Base-by-base conservation (phyloP, 345 rosid genomes). In the Viola odorata region DNA sequence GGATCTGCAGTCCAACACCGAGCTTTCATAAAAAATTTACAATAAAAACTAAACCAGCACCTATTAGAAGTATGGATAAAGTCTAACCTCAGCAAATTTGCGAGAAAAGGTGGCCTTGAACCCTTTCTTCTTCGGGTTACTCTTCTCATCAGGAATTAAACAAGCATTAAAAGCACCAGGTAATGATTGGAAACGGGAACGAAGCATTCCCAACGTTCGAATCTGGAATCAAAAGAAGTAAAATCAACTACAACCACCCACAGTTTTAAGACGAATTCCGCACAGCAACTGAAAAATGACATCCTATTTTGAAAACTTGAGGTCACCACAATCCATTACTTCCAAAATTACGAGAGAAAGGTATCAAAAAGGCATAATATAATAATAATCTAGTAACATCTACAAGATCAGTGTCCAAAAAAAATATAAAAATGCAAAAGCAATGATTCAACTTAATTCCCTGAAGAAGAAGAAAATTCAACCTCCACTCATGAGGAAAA, bases 171-270 rank as follows among this genome's bases (percentile, higher is more conserved):
- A 95, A 61, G 91, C 99, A 63, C 73, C 91, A 61, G 99, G 99
- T 75, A 95, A 64, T 44, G 97, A 80, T 52, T 84, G 73, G 54
- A 95, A 95, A 66, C 97, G 96, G 62, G 99, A 95, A 68, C 99
- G 77, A 67, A 95, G 92, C 99, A 95, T 91, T 74, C 96, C 97
- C 67, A 95, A 73, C 7, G 99, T 91, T 65, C 95, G 99, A 76
- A 95, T 95, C 99, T 95, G 81, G 47, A 64, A 64, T 23, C 37
- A 53, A 62, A 11, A 64, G 55, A 55, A 71, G 37, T 17, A 41
- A 45, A 36, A 42, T 50, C 32, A 9, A 38, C 45, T 67, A 56
- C 6, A 37, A 42, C 3, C 5, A 51, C 15, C 7, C 41, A 59
- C 44, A n/a, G 41, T 6, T 53, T 6, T 13, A 11, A 12, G 39